Evolutionary conservation across 2,329 filamentous ascomycete genomes (phyloP).

Genomic region (Penicillium sp.): DNA sequence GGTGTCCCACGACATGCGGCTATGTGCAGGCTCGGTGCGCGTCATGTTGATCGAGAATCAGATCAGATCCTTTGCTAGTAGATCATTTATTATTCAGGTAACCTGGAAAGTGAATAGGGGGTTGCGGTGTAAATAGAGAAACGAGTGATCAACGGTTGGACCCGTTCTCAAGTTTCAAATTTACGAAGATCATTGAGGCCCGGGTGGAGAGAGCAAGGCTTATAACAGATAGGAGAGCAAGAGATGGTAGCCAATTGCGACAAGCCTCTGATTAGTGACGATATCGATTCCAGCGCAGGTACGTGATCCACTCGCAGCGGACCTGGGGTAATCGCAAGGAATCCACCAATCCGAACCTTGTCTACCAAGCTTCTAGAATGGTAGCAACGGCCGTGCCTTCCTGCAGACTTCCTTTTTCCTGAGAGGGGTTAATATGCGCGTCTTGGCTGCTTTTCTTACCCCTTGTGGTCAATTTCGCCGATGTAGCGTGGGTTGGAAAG

Average conservation of each 20-base stretch:
- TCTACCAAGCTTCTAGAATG: slow-evolving; percentile 22
- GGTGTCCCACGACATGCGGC: slow-evolving; percentile 26
- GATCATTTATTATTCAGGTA: slow-evolving; percentile 11
- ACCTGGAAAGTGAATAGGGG: neutral
- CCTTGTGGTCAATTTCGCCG: slow-evolving; percentile 10
- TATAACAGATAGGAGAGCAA: slow-evolving; percentile 21
- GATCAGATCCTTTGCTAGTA: neutral
- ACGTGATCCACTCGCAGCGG: slow-evolving; percentile 21
- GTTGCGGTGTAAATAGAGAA: slow-evolving; percentile 2
- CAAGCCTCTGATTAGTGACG: slow-evolving; percentile 22
- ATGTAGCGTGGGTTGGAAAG: slow-evolving; percentile 9
- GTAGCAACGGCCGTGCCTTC: slow-evolving; percentile 14
- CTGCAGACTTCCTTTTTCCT: slow-evolving; percentile 19
- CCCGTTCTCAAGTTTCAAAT: slow-evolving; percentile 17
- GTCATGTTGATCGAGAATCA: slow-evolving; percentile 24
- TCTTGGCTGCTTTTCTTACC: slow-evolving; percentile 9
- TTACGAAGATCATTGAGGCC: slow-evolving; percentile 18
- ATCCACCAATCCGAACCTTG: slow-evolving; percentile 20
- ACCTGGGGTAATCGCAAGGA: slow-evolving; percentile 29
- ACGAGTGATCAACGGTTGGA: slow-evolving; percentile 16
- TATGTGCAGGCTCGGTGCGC: slow-evolving; percentile 23
- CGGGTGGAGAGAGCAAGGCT: slow-evolving; percentile 19
- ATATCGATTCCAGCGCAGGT: slow-evolving; percentile 25
- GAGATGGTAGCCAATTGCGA: slow-evolving; percentile 22
- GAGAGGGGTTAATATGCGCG: slow-evolving; percentile 18